These are phyloP conservation scores for Otatea glauca DNA, from an alignment of 176 grass and related monocot species.

Conservation along the genomic window DNA sequence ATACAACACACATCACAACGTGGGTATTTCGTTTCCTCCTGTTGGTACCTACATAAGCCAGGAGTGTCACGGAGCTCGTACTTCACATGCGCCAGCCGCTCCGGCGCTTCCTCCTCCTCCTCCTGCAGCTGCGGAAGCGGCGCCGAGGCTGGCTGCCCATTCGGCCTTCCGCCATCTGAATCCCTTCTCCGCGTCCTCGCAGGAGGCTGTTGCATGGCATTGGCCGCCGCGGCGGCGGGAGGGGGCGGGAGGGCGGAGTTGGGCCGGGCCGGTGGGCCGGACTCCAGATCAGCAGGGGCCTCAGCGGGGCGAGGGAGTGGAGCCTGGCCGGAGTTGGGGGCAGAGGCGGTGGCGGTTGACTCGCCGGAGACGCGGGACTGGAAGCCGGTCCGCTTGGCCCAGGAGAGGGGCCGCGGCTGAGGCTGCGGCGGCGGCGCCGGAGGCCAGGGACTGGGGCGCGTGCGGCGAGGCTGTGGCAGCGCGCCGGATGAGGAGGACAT, in stretches of 20 bases:
- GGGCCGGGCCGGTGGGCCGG: slow-evolving; percentile 50
- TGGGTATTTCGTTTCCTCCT: background rate
- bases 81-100: slow-evolving; percentile 70
- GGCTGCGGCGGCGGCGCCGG: slow-evolving; percentile 55
- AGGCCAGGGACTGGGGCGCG: slow-evolving; percentile 75
- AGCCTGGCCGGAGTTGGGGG: slow-evolving; percentile 61
- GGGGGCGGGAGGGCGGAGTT: slow-evolving; percentile 41
- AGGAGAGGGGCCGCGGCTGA: slow-evolving; percentile 68
- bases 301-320: slow-evolving; percentile 57
- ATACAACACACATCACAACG: background rate
- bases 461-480: slow-evolving; percentile 56
- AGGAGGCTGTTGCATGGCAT: slow-evolving; percentile 34
- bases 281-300: slow-evolving; percentile 72
- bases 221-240: slow-evolving; percentile 35
- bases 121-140: slow-evolving; percentile 61
- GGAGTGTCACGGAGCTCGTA: slow-evolving; percentile 89
- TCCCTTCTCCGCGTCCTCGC: slow-evolving; percentile 63
- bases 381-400: slow-evolving; percentile 92
- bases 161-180: slow-evolving; percentile 53
- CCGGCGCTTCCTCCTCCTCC: slow-evolving; percentile 59
- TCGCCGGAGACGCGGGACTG: slow-evolving; percentile 68
- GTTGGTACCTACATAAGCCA: slow-evolving; percentile 63
- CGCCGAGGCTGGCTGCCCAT: slow-evolving; percentile 48
- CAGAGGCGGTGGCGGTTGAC: slow-evolving; percentile 52
- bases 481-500: slow-evolving; percentile 52